Base-by-base conservation (phyloP, 2,329 filamentous ascomycete genomes). In the Trichoderma sp. region DNA sequence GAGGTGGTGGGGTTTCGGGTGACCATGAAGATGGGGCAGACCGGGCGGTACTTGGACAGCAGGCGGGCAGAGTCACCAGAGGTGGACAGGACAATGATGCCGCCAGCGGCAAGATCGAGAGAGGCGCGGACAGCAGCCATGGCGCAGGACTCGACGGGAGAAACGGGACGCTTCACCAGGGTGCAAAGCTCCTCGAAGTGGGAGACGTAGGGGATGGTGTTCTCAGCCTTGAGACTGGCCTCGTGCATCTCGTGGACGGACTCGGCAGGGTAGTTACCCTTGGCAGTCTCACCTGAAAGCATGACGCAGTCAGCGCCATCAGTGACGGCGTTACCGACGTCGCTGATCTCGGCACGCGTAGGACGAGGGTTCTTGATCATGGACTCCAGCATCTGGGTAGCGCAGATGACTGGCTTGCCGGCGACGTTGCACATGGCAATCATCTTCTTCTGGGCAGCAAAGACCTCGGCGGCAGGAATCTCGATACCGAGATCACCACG, bases 341-440 rank as follows among this genome's bases (percentile, higher is more conserved):
- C 96, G 79, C 93, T 97, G 80, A 99, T 97, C 86, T 99, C 96
- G 73, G 96, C 96, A 83, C 96, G 94, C 72, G 96, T 99, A 63
- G 96, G 96, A 72, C 96, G 93, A 74, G 96, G 96, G 87, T 99
- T 99, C 88, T 97, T 97, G 83, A 97, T 99, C 96, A 99, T 99
- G 73, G 94, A 97, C 89, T 99, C 96, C 75, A 99, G 89, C 96
- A 99, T 99, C 87, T 99, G 96, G 51, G 96, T 99, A 70, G 96
- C 96, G 83, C 95, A 98, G 81, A 99, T 97, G 81, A 95, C 94
- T 75, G 96, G 96, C 89, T 99, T 99, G 83, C 96, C 96, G 75
- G 94, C 94, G 79, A 97, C 90, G 87, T 99, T 99, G 90, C 96
- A 99, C 90, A 98, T 98, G 83, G 96, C 94, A 83, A 99, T 99